Conservation (phyloP, 257 asterid genomes). For the Penstemon eatonii region DNA sequence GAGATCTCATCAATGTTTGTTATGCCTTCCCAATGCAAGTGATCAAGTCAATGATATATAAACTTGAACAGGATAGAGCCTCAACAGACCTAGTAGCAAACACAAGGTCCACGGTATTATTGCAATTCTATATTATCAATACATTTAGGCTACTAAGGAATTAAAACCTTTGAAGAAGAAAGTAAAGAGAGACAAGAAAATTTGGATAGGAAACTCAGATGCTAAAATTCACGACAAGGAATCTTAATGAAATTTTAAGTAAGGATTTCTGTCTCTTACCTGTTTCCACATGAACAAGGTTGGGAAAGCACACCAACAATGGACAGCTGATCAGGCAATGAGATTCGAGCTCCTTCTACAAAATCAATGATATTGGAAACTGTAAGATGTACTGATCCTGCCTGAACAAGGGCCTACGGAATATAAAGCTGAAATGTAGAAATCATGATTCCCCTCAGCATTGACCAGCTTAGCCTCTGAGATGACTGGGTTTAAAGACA, state of each 20-base stretch:
- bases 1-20: neutral
- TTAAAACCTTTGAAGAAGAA: neutral
- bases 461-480: constrained; percentile 22
- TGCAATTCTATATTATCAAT: neutral
- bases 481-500: constrained; percentile 11
- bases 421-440: neutral
- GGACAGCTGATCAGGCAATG: constrained; percentile 63
- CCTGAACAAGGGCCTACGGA: constrained; percentile 9
- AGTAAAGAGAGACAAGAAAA: constrained; percentile 2
- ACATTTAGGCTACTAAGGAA: constrained; percentile 2
- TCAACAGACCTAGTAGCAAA: constrained; percentile 13
- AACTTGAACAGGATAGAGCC: constrained; percentile 14
- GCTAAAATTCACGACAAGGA: constrained; percentile 19
- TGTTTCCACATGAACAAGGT: constrained; percentile 78
- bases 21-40: neutral
- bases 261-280: constrained; percentile 43
- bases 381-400: constrained; percentile 8
- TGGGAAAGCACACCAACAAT: constrained; percentile 90
- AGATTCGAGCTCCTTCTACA: constrained; percentile 76
- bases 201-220: neutral
- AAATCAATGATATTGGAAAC: constrained; percentile 22
- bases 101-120: neutral
- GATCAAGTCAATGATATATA: neutral
- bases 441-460: constrained; percentile 6
- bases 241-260: constrained; percentile 17